Percentiles rank a stretch among this genome's conserved stretches.
Evolutionary conservation across 1,284 basidiomycete species (phyloP).

Genomic region (Mycena sp.): DNA sequence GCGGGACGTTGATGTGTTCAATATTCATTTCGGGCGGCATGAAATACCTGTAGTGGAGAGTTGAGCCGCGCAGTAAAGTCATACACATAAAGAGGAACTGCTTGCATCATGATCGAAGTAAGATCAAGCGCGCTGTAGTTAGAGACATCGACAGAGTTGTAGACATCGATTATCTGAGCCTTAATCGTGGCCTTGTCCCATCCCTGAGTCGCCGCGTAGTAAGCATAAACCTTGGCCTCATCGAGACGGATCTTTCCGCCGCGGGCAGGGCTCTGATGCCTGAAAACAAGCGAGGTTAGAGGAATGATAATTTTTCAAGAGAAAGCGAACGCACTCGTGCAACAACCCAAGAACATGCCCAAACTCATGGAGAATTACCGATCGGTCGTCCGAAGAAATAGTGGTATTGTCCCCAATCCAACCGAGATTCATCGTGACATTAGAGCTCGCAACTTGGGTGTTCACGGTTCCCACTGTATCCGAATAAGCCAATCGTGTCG

Average conservation of each 20-base stretch:
- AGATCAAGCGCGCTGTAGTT: slow-evolving; percentile 34
- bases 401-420: slow-evolving; percentile 26
- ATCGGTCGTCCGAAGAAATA: slow-evolving; percentile 23
- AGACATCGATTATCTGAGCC: slow-evolving; percentile 35
- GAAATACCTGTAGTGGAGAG: slow-evolving; percentile 8
- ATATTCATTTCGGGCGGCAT: slow-evolving; percentile 15
- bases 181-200: slow-evolving; percentile 26
- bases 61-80: neutral
- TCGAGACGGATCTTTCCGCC: slow-evolving; percentile 30
- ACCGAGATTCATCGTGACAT: slow-evolving; percentile 38
- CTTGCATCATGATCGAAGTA: slow-evolving; percentile 24
- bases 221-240: slow-evolving; percentile 26
- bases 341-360: slow-evolving; percentile 44
- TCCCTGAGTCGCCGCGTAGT: slow-evolving; percentile 29
- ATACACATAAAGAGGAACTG: neutral
- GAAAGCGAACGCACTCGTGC: slow-evolving; percentile 34
- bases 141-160: slow-evolving; percentile 28
- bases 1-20: slow-evolving; percentile 1
- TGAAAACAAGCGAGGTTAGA: neutral
- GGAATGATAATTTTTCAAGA: neutral
- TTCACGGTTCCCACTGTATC: slow-evolving; percentile 27
- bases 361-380: slow-evolving; percentile 43
- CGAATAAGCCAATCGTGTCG: neutral
- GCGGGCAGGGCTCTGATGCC: slow-evolving; percentile 40
- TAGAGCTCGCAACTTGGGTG: neutral